Conservation (phyloP, 495 filamentous ascomycete species). For the Penicillium macrosclerotiorum region DNA sequence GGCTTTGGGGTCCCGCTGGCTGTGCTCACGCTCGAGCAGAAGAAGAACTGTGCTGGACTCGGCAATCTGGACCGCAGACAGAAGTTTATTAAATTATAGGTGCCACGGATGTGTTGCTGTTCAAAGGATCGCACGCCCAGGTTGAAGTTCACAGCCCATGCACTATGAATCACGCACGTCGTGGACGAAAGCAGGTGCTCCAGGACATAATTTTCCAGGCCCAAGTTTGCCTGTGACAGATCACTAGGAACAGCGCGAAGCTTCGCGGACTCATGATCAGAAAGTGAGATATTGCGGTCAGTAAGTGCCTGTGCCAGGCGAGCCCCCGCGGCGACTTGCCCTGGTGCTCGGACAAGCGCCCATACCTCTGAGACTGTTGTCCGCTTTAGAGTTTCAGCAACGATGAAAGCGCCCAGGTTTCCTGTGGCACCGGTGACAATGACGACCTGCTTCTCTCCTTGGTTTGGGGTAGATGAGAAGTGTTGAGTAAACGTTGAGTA, state of each 20-base stretch:
- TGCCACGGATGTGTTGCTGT: slow-evolving; percentile 55
- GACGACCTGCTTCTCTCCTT: slow-evolving; percentile 17
- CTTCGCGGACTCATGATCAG: slow-evolving; percentile 17
- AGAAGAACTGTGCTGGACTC: slow-evolving; percentile 45
- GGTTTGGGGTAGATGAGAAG: slow-evolving; percentile 14
- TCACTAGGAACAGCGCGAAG: slow-evolving; percentile 22
- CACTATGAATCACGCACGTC: slow-evolving; percentile 58
- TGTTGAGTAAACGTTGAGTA: slow-evolving; percentile 40
- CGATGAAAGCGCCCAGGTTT: slow-evolving; percentile 56
- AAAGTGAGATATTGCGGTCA: slow-evolving; percentile 20
- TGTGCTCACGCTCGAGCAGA: slow-evolving; percentile 61
- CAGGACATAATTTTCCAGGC: slow-evolving; percentile 38
- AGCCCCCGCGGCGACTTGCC: slow-evolving; percentile 21
- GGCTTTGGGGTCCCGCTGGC: slow-evolving; percentile 34
- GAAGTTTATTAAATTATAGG: slow-evolving; percentile 59
- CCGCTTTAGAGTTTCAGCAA: slow-evolving; percentile 38
- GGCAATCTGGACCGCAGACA: slow-evolving; percentile 39
- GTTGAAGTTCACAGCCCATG: slow-evolving; percentile 76
- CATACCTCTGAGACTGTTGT: slow-evolving; percentile 42
- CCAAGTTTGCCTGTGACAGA: slow-evolving; percentile 40
- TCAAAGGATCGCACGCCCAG: slow-evolving; percentile 59
- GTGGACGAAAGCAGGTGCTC: slow-evolving; percentile 37
- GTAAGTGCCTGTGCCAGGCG: slow-evolving; percentile 20
- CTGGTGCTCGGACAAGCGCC: slow-evolving; percentile 56
- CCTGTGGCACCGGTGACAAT: slow-evolving; percentile 62